Conservation (phyloP, 2,329 filamentous ascomycete genomes). For the Ophiosphaerella narmari region DNA sequence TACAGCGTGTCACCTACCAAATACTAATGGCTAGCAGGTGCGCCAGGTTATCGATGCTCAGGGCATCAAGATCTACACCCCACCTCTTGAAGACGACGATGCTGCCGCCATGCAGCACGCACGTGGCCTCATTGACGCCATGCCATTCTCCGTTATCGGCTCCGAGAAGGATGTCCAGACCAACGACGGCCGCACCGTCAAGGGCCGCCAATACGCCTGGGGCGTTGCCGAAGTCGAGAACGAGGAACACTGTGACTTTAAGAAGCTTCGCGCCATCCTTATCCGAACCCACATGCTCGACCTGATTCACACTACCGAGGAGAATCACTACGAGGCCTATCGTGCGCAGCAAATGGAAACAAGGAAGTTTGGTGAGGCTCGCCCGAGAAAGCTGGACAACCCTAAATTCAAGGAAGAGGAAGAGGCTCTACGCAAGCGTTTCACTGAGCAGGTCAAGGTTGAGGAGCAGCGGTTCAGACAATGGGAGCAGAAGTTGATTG, state of each 20-base stretch:
- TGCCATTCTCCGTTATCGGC: slow-evolving; percentile 98
- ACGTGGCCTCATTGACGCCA: slow-evolving; percentile 89
- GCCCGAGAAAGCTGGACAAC: slow-evolving; percentile 97
- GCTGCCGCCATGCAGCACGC: slow-evolving; percentile 95
- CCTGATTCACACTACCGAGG: slow-evolving; percentile 98
- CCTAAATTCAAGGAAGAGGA: slow-evolving; percentile 99
- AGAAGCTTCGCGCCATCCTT: slow-evolving; percentile 98
- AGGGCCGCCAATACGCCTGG: slow-evolving; percentile 99
- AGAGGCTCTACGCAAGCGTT: slow-evolving; percentile 95
- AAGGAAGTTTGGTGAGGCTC: slow-evolving; percentile 96
- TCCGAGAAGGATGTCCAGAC: slow-evolving; percentile 99
- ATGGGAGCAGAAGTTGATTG: slow-evolving; percentile 99
- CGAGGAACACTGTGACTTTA: slow-evolving; percentile 99
- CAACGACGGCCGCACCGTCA: slow-evolving; percentile 91
- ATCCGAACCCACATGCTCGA: slow-evolving; percentile 99
- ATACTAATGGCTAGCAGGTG: slow-evolving; percentile 63
- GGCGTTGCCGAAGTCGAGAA: slow-evolving; percentile 99
- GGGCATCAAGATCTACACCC: slow-evolving; percentile 99
- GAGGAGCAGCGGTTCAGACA: slow-evolving; percentile 99
- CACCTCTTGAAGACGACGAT: slow-evolving; percentile 96
- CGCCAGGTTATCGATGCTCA: slow-evolving; percentile 95
- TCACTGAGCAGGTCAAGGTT: slow-evolving; percentile 99
- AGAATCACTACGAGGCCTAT: slow-evolving; percentile 99
- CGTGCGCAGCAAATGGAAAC: slow-evolving; percentile 99
- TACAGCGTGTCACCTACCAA: background rate